Conservation (phyloP, 345 rosid species). For the Lumnitzera littorea region DNA sequence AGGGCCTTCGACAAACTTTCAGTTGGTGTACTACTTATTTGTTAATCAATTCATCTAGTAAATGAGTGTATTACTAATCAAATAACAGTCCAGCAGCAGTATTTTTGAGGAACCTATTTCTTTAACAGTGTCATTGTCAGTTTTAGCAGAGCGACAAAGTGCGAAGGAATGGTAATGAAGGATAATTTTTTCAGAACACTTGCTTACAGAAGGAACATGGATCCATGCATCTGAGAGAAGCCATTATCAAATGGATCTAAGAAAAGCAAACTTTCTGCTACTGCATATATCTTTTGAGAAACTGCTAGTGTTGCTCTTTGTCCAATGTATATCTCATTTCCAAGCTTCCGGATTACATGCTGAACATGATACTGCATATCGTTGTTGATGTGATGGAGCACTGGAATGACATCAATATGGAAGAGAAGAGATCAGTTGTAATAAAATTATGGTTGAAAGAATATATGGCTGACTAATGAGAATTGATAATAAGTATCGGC, state of each 20-base stretch:
- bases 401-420: conserved; percentile 21
- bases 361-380: conserved; percentile 50
- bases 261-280: conserved; percentile 63
- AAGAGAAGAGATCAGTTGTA: neutral
- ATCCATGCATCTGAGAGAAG: conserved; percentile 53
- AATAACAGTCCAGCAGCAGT: neutral
- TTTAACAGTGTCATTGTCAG: too few species aligned
- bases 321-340: conserved; percentile 57
- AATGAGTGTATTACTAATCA: neutral
- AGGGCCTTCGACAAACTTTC: neutral
- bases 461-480: neutral
- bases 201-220: conserved; percentile 64
- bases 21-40: too few species aligned
- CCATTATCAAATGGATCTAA: conserved; percentile 76
- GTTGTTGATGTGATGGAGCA: conserved; percentile 20
- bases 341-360: conserved; percentile 80
- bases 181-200: neutral
- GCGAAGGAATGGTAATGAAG: neutral
- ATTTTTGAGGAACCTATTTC: too few species aligned
- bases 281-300: conserved; percentile 51
- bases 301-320: conserved; percentile 56
- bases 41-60: neutral
- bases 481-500: neutral
- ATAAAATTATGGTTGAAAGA: too few species aligned
- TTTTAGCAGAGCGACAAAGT: neutral